Evolutionary conservation across 352 stramenopile species (phyloP).

Genomic region (Phytophthora pini): DNA sequence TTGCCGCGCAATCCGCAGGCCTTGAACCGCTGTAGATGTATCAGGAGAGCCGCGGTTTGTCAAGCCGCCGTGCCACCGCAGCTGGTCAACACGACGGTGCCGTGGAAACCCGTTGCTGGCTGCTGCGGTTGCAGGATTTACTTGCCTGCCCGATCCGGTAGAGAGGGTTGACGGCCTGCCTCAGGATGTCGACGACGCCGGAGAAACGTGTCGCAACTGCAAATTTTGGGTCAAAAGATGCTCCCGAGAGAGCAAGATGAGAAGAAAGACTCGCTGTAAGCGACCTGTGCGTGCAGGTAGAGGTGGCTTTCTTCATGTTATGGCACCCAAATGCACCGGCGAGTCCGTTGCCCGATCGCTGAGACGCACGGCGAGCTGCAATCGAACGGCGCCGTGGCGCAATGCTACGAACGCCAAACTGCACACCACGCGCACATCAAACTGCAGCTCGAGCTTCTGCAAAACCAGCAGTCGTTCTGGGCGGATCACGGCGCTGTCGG

Average conservation of each 20-base stretch:
- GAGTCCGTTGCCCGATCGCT: not conserved
- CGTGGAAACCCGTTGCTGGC: not conserved
- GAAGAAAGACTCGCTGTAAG: not conserved
- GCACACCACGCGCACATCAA: constrained; percentile 8
- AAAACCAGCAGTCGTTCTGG: constrained; percentile 14
- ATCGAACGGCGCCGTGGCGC: constrained; percentile 11
- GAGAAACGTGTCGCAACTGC: not conserved
- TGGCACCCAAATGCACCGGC: not conserved
- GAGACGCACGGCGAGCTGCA: not conserved
- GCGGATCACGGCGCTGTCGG: not conserved
- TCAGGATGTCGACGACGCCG: constrained; percentile 2
- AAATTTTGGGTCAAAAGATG: constrained; percentile 2
- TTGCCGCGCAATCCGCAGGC: not conserved
- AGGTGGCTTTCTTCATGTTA: constrained; percentile 1
- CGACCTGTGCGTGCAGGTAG: not conserved
- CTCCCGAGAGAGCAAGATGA: not conserved
- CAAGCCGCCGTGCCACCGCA: not conserved
- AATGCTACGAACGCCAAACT: constrained; percentile 28
- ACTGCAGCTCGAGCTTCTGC: not conserved
- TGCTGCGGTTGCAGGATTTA: not conserved
- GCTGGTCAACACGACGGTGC: constrained; percentile 2
- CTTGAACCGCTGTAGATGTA: not conserved
- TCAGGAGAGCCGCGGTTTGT: not conserved
- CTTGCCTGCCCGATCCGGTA: not conserved
- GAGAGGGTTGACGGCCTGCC: not conserved